Base-by-base conservation (phyloP, 2,329 filamentous ascomycete species). In the Aspergillus flavus region DNA sequence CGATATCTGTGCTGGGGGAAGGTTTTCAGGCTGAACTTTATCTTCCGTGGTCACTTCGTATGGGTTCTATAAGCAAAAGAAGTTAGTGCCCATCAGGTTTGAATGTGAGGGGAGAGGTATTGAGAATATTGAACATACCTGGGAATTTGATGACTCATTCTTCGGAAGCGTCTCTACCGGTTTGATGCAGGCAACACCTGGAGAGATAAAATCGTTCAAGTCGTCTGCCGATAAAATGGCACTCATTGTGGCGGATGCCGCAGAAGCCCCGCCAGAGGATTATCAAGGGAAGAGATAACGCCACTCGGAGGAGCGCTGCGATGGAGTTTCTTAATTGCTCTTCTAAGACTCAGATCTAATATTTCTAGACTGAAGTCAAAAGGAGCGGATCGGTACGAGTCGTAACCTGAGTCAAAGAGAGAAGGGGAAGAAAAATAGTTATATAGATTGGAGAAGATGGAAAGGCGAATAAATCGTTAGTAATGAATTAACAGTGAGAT, bases 141-240 rank as follows among this genome's bases (percentile, higher is more conserved):
- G 76, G 59, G 75, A 70, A 28, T 81, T 79, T 57, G 81, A 76
- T 28, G 86, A 78, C 39, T 86, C 80, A 68, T 86, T 84, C 57
- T 85, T 79, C 2, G 95, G 94, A 16, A 99, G 87, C 2, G 93
- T 96, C 79, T 99, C 95, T 76, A 99, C 86, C 32, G 95, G 95
- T 75, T 99, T 98, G 79, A 99, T 98, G 81, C 95, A 99, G 66
- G 95, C 95, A 74, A 99, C 94, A 66, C 94, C 94, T 16, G 95
- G 95, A 62, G 92, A 95, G 76, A 99, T 99, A 82, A 99, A 99
- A 84, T 99, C 95, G 84, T 99, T 99, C 65, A 99, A 85, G 78
- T 97, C 94, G 83, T 99, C 94, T 73, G 91, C 90, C 61, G 94
- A 98, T 73, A 99, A 90, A 73, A 99, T 99, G 66, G 95, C 95